Evolutionary conservation across 2,329 filamentous ascomycete genomes (phyloP).

Genomic region (Colletotrichum simmondsii): DNA sequence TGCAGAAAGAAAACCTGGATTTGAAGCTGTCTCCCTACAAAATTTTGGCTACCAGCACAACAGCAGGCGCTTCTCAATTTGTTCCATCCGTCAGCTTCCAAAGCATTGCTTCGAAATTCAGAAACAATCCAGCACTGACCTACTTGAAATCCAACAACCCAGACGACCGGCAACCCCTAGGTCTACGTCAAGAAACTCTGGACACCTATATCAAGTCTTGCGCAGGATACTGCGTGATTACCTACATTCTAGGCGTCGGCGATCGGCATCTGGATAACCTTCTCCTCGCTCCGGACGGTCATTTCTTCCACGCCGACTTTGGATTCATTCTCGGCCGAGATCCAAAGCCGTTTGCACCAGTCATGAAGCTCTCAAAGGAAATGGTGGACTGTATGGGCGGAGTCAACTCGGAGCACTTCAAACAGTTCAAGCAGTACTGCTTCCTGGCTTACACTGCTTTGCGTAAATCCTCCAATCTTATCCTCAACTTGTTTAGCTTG

Average conservation of each 20-base stretch:
- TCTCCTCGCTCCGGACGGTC: constrained; percentile 86
- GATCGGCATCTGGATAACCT: constrained; percentile 97
- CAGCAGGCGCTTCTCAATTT: constrained; percentile 92
- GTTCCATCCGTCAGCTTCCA: constrained; percentile 88
- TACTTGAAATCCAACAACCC: constrained; percentile 93
- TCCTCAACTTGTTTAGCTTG: constrained; percentile 93
- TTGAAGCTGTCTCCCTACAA: constrained; percentile 96
- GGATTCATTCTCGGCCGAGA: constrained; percentile 97
- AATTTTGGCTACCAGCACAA: constrained; percentile 91
- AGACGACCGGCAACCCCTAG: constrained; percentile 81
- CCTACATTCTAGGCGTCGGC: constrained; percentile 95
- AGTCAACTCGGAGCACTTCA: constrained; percentile 81
- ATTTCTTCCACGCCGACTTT: constrained; percentile 99
- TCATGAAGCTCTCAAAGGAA: constrained; percentile 96
- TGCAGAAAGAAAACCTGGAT: constrained; percentile 96
- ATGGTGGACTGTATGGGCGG: constrained; percentile 99
- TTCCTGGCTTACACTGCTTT: constrained; percentile 94
- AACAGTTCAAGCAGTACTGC: constrained; percentile 93
- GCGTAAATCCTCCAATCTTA: constrained; percentile 88
- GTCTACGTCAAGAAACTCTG: constrained; percentile 90
- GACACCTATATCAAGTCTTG: constrained; percentile 97
- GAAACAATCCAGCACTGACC: constrained; percentile 76
- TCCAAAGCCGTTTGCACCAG: constrained; percentile 95
- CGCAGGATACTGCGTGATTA: constrained; percentile 98
- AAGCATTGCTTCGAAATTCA: constrained; percentile 85